These are phyloP conservation scores for Noccaea bulbosa DNA, from an alignment of 345 rosid genomes.

Conservation along the genomic window DNA sequence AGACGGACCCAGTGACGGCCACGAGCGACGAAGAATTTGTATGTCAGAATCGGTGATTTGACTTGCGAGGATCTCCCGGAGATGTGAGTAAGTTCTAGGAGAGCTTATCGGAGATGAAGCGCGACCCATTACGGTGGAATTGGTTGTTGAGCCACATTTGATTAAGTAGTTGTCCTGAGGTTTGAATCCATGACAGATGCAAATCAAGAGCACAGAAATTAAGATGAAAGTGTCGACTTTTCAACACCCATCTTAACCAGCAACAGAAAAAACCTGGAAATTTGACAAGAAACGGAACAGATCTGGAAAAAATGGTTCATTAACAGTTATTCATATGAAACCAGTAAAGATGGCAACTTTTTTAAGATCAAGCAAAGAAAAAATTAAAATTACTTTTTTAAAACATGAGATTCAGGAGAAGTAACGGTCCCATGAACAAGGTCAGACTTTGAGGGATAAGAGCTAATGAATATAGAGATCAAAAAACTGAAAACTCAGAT, in stretches of 20 bases:
- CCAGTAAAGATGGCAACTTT: conserved; percentile 8
- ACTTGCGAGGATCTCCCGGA: conserved; percentile 53
- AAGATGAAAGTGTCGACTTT: conserved; percentile 39
- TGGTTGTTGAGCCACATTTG: conserved; percentile 76
- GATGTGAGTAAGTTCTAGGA: conserved; percentile 64
- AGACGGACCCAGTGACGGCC: conserved; percentile 98
- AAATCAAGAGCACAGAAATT: conserved; percentile 49
- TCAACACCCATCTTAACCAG: conserved; percentile 48
- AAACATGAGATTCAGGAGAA: conserved; percentile 22
- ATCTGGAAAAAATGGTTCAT: neutral
- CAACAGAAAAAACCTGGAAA: neutral
- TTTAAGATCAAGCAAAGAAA: neutral
- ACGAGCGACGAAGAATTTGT: conserved; percentile 61
- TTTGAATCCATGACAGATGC: conserved; percentile 56
- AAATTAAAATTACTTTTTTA: conserved; percentile 2
- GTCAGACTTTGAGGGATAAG: too few relatives aligned
- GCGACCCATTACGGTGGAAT: conserved; percentile 57
- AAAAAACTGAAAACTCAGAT: conserved; percentile 35
- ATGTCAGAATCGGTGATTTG: conserved; percentile 43
- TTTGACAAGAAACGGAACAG: neutral
- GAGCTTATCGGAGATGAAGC: conserved; percentile 68
- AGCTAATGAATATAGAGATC: conserved; percentile 30
- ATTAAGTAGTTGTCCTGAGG: conserved; percentile 79
- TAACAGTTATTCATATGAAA: conserved; percentile 9
- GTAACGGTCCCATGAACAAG: conserved; percentile 43